Conservation (phyloP, 2,329 filamentous ascomycete species). For the Nannizzia gypsea region DNA sequence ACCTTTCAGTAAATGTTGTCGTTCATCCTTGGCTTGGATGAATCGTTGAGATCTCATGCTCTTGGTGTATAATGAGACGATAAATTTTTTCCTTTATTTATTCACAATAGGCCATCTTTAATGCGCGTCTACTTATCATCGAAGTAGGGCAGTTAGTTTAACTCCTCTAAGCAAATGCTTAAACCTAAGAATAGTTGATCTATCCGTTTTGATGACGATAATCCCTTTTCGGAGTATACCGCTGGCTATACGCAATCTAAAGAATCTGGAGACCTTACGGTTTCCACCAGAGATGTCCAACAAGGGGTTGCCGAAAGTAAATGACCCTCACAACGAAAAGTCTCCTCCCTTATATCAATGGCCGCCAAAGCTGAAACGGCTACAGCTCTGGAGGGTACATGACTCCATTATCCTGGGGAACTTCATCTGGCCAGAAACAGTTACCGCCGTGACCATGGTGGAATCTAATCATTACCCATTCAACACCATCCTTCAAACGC, state of each 20-base stretch:
- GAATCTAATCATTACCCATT: not conserved
- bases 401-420: not conserved
- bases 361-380: constrained; percentile 19
- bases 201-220: not conserved
- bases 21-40: not conserved
- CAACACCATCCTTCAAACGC: not conserved
- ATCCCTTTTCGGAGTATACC: not conserved
- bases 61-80: not conserved
- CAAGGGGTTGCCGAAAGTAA: not conserved
- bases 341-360: constrained; percentile 12
- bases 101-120: not conserved
- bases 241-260: not conserved
- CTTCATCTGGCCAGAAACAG: constrained; percentile 16
- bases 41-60: not conserved
- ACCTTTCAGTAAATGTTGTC: not conserved
- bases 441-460: constrained; percentile 7
- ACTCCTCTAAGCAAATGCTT: constrained; percentile 1
- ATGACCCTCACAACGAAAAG: not conserved
- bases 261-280: constrained; percentile 27
- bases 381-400: constrained; percentile 8
- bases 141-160: not conserved
- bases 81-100: not conserved
- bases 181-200: not conserved
- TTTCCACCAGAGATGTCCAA: constrained; percentile 25
- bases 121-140: not conserved